Base-by-base conservation (phyloP, 2,329 filamentous ascomycete genomes). In the Arthroderma uncinatum region DNA sequence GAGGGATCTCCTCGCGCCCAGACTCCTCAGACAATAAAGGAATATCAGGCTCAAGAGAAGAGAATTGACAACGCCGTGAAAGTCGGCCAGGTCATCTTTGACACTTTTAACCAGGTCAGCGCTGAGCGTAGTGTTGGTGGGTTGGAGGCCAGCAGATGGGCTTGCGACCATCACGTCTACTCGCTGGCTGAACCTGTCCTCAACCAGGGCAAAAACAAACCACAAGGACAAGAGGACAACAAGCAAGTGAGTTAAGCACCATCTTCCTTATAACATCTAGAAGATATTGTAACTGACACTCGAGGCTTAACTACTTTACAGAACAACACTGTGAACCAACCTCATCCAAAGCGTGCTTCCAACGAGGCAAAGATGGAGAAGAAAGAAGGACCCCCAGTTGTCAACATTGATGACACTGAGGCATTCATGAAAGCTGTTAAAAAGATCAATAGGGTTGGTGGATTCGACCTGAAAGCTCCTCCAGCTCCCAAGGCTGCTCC, bases 121-220 rank as follows among this genome's bases (percentile, higher is more conserved):
- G 52, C 50, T 28, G 47, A 48, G n/a, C 42, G 40, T 8, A 53
- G 52, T 8, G 14, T 47, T 21, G 44, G 56, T n/a, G 60, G 59
- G 2, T 52, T 62, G 4, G 57, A 58, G 28, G 48, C 25, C 4
- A 62, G 60, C 53, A 55, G 54, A 6, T 62, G 60, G 60, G 60
- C 60, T 19, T 21, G n/a, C 21, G 50, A 10, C 25, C 48, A 44
- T 37, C 39, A 12, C 12, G 19, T 39, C 48, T 47, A 16, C 44
- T 33, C 44, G 8, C 25, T 50, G 10, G 9, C 23, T 8, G 9
- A 33, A 25, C 44, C 44, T 33, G 44, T 30, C 12, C 44, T 48
- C 25, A 14, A 48, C 10, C 44, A 50, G 23, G 44, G 23, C 23
- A 50, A 50, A 50, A 50, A 33, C 23, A 50, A 50, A 16, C 10